Conservation (phyloP, 2,329 filamentous ascomycete species). For the Arthrobotrys conoides region DNA sequence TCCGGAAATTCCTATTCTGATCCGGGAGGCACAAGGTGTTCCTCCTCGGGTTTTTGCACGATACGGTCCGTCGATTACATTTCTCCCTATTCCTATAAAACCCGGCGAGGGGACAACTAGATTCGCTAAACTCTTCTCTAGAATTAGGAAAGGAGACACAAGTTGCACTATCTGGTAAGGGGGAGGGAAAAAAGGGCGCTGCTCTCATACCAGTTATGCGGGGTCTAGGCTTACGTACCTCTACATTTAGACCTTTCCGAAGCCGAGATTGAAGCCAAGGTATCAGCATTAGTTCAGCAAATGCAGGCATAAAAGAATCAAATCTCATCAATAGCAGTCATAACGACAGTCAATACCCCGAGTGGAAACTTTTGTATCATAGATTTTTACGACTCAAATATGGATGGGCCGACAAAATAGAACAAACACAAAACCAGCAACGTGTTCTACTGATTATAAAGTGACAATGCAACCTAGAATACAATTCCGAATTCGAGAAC, state of each 20-base stretch:
- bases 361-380: conserved; percentile 20
- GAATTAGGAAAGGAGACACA: conserved; percentile 79
- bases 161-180: conserved; percentile 70
- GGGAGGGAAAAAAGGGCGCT: neutral
- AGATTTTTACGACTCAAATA: neutral
- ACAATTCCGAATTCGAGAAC: neutral
- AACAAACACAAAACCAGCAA: neutral
- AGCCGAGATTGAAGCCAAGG: conserved; percentile 78
- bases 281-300: conserved; percentile 73
- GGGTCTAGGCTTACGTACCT: conserved; percentile 69
- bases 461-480: conserved; percentile 6
- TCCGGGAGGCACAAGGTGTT: conserved; percentile 89
- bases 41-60: conserved; percentile 89
- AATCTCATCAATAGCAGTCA: neutral
- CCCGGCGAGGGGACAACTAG: neutral
- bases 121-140: conserved; percentile 65
- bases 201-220: neutral
- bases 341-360: neutral
- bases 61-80: conserved; percentile 79
- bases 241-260: conserved; percentile 74
- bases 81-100: neutral
- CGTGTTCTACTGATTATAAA: neutral
- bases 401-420: neutral
- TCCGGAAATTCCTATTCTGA: conserved; percentile 90
- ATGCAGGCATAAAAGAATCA: conserved; percentile 13